Base-by-base conservation (phyloP, 2,329 filamentous ascomycete species). In the Colletotrichum agaves region DNA sequence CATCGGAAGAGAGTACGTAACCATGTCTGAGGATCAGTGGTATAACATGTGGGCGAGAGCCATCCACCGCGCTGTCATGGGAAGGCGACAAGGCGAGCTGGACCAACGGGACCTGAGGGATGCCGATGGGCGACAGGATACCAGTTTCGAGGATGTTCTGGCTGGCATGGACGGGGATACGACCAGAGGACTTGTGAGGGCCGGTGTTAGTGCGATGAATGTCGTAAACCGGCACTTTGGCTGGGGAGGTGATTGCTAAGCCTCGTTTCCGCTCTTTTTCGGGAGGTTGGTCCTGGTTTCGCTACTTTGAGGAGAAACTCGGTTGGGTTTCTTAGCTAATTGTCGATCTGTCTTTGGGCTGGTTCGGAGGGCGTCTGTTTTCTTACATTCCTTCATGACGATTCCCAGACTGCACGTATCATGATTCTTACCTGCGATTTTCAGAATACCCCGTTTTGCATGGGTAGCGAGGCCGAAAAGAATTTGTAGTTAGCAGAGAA, bases 1-100 rank as follows among this genome's bases (percentile, higher is more conserved):
- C 2, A 55, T 74, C 12, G 80, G 77, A 19, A 31, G 72, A 3
- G 75, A 78, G 23, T 91, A 88, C 72, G 84, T 85, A 56, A 83
- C 79, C 61, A 76, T 88, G 71, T 84, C 79, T 70, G 86, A 88
- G 75, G 82, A 85, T 4, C 84, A 88, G 69, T 91, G 88, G 86
- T 88, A 88, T 71, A 84, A 86, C 64, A 78, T 86, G 63, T 93
- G 91, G 89, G 83, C 82, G 8, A 80, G 84, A 5, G 84, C 88
- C 3, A 87, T 93, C 58, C 80, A 82, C 67, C 82, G 83, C 49
- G 86, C 90, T 10, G 87, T 90, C 1, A 74, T 91, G 62, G 84
- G 86, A 59, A 83, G 87, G 65, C 83, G 84, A 41, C 83, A 88
- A 73, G 83, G 83, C 3, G 79, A 81, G 21, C 79, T 91, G 15